phyloP scores from a whole-genome alignment of 495 filamentous ascomycete species.

The Aspergillus bridgeri region DNA sequence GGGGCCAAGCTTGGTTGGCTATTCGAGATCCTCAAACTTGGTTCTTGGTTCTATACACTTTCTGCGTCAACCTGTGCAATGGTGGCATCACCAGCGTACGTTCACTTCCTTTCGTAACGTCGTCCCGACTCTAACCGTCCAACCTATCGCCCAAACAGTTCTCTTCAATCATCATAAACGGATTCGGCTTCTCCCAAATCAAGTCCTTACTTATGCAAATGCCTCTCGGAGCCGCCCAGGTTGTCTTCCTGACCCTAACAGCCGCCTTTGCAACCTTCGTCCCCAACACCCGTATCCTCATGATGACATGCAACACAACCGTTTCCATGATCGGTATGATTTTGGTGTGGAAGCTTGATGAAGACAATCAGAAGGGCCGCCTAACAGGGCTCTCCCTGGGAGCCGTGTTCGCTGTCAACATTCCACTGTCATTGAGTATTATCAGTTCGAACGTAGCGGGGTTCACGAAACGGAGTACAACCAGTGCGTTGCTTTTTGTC shows the following conservation, averaged over 20 bases:
- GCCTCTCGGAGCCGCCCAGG: constrained; percentile 36
- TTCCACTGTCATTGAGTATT: constrained; percentile 52
- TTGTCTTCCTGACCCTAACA: constrained; percentile 35
- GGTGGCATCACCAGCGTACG: constrained; percentile 41
- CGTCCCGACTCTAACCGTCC: neutral
- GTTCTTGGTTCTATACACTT: constrained; percentile 36
- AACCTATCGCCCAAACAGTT: constrained; percentile 25
- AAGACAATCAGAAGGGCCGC: constrained; percentile 46
- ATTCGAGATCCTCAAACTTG: constrained; percentile 52
- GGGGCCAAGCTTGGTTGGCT: constrained; percentile 51
- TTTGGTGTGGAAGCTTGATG: constrained; percentile 57
- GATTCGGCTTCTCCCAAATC: constrained; percentile 38
- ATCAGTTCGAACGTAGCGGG: constrained; percentile 60
- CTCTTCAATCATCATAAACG: constrained; percentile 37
- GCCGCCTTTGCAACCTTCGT: constrained; percentile 28
- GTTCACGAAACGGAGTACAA: constrained; percentile 55
- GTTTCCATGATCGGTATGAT: constrained; percentile 52
- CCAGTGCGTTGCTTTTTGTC: constrained; percentile 31
- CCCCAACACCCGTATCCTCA: constrained; percentile 26
- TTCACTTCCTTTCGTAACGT: neutral
- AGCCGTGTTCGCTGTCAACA: constrained; percentile 49
- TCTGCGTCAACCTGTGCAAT: constrained; percentile 43
- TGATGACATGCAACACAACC: constrained; percentile 32
- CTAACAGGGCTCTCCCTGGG: constrained; percentile 54
- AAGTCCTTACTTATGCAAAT: constrained; percentile 39